Evolutionary conservation across 164 flowering plant species (phyloP), one percentile per base, ranked within the genome.

Genomic region (grape (Vitis vinifera)): DNA sequence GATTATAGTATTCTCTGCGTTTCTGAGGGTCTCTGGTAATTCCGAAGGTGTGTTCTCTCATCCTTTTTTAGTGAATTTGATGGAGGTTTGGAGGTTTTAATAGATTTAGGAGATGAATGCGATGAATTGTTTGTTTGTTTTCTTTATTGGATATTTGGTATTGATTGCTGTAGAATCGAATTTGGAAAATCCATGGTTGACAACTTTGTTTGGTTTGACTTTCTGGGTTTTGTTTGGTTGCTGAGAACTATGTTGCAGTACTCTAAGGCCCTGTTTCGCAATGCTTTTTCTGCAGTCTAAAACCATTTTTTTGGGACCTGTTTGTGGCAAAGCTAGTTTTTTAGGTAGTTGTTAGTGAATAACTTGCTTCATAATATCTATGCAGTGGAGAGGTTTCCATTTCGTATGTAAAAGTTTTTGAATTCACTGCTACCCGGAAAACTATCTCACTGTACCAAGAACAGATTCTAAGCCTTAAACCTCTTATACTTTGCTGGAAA

Each of bases 11-110:
- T 63, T 78, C 23, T 62, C 44, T 53, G 74, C 65, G 47, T 59
- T 78, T 10, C 55, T 63, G 10, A 58, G 68, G 14, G 79, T 76
- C 55, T 64, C 79, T 56, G 76, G 76, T 29, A 85, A 83, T 65
- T 69, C 82, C 10, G 88, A 85, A 85, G 88, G 88, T 85, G 11
- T 8, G 74, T 19, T 2, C 8, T 31, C 11, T 48, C 5, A 55
- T 29, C 37, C 47, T 31, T 4, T 31, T 17, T 66, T 55, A 19
- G 17, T 31, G 71, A 12, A 17, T 13, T 61, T 60, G 9, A 27
- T n/a, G 44, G 52, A 7, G 52, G 29, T 13, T 58, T 66, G 10
- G 31, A 62, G 49, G 16, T 47, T 19, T 67, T 55, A 10, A 15
- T 44, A 57, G 13, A 10, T 11, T 68, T 68, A 16, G 12, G 31